Conservation (phyloP, 2,329 filamentous ascomycete genomes). For the Xylariaceae sp. region DNA sequence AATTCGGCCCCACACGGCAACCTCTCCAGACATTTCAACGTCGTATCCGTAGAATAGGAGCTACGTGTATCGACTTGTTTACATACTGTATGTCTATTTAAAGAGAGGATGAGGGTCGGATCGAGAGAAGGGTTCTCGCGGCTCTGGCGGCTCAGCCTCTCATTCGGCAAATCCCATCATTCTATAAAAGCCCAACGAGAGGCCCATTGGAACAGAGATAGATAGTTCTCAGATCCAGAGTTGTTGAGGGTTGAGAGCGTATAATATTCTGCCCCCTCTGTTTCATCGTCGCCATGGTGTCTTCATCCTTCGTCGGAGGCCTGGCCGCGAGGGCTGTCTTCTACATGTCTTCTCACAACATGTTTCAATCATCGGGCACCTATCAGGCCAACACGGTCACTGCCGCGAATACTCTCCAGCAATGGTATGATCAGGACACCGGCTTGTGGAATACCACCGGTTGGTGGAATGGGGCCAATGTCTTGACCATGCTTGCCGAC, state of each 20-base stretch:
- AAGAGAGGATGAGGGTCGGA: conserved; percentile 2
- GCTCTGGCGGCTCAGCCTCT: background rate
- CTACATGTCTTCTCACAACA: conserved; percentile 29
- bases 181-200: conserved; percentile 5
- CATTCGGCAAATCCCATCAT: background rate
- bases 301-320: conserved; percentile 28
- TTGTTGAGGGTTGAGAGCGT: conserved; percentile 10
- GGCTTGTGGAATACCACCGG: conserved; percentile 52
- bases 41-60: background rate
- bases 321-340: conserved; percentile 30
- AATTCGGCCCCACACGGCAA: conserved; percentile 4
- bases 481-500: conserved; percentile 39
- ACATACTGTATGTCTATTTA: background rate
- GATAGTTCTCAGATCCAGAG: conserved; percentile 8
- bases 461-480: conserved; percentile 61
- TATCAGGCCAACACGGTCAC: conserved; percentile 27
- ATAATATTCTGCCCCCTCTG: conserved; percentile 2
- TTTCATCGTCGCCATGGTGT: conserved; percentile 26
- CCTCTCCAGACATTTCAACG: background rate
- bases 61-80: background rate
- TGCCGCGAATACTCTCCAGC: conserved; percentile 38
- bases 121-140: background rate
- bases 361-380: conserved; percentile 20
- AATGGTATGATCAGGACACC: conserved; percentile 48
- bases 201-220: conserved; percentile 2